Base-by-base conservation (phyloP, 352 stramenopile species). In the Blastocystis sp. region DNA sequence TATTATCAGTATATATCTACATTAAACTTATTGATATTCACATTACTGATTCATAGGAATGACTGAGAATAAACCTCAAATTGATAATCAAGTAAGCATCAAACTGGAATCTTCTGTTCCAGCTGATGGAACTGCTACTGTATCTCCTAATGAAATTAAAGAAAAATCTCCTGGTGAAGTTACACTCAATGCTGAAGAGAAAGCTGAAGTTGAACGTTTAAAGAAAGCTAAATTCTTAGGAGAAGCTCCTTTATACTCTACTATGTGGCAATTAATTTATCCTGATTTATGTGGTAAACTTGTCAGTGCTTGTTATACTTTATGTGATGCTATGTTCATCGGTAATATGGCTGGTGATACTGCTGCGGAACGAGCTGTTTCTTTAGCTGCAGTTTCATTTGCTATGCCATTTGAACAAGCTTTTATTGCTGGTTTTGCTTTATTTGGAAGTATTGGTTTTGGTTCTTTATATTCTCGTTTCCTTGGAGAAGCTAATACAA, bases 341-440 rank as follows among this genome's bases (percentile, higher is more conserved):
- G 48, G 48, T 58, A 58, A 58, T 31, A 58, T 58, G 48, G 48
- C 48, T 5, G 48, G 48, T 33, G 47, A 58, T 27, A 58, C 44
- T 34, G 35, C 44, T 16, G 25, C 31, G 9, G 48, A 58, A n/a
- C 23, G 28, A 7, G 44, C 48, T 7, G 35, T 58, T 18, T 58
- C 48, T 25, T 27, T 58, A 11, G 48, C 48, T 9, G 30, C 48
- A 24, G 44, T 35, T 30, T 47, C 48, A 1, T 23, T 58, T 16
- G 48, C 30, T 21, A 58, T 58, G 48, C 48, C 48, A 27, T 13
- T 58, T n/a, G 48, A 58, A 35, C 48, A 58, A 31, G 18, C 47
- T 0, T 58, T 58, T 27, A 35, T 47, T 34, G 47, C 47, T 41
- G 32, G 35, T 1, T 25, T 58, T 4, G 48, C 18, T 58, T 39